Evolutionary conservation across 495 filamentous ascomycete species (phyloP).

Genomic region (Polyplosphaeria fusca): DNA sequence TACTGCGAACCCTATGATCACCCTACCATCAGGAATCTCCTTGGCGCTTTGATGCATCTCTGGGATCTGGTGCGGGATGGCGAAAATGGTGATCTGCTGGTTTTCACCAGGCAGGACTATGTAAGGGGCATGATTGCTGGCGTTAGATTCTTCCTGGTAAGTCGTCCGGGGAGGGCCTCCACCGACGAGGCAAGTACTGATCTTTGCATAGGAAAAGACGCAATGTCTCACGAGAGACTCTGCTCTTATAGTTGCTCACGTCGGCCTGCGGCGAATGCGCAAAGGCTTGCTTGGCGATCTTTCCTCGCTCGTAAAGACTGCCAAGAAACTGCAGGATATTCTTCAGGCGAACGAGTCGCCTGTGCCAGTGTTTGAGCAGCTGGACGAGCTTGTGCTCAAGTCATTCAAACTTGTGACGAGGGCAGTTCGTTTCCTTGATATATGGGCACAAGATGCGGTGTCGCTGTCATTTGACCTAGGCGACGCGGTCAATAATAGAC

Average conservation of each 20-base stretch:
- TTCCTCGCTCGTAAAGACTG: conserved; percentile 80
- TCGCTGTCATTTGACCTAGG: conserved; percentile 23
- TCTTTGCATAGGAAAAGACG: conserved; percentile 68
- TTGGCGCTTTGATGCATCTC: conserved; percentile 84
- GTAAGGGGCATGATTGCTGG: conserved; percentile 91
- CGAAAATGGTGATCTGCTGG: conserved; percentile 60
- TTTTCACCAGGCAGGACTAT: conserved; percentile 83
- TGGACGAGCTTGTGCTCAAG: conserved; percentile 90
- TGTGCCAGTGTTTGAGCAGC: conserved; percentile 57
- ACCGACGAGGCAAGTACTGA: conserved; percentile 16
- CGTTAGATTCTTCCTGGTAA: conserved; percentile 82
- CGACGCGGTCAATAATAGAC: conserved; percentile 47
- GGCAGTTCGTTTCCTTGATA: conserved; percentile 87
- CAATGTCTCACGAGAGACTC: conserved; percentile 84
- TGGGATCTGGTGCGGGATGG: conserved; percentile 84
- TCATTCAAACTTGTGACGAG: conserved; percentile 92
- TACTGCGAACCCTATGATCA: conserved; percentile 95
- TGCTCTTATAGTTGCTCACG: conserved; percentile 64
- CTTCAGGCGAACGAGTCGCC: conserved; percentile 51
- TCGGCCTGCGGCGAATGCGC: conserved; percentile 72
- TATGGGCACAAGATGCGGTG: conserved; percentile 68
- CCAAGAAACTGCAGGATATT: conserved; percentile 74
- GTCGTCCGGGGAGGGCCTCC: conserved; percentile 36
- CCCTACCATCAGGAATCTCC: conserved; percentile 73
- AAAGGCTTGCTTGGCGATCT: conserved; percentile 87